A percentile compares a stretch with the other conserved stretches of the same genome.
Evolutionary conservation across 345 rosid species (phyloP).

Genomic region (Pelargonium nanum): DNA sequence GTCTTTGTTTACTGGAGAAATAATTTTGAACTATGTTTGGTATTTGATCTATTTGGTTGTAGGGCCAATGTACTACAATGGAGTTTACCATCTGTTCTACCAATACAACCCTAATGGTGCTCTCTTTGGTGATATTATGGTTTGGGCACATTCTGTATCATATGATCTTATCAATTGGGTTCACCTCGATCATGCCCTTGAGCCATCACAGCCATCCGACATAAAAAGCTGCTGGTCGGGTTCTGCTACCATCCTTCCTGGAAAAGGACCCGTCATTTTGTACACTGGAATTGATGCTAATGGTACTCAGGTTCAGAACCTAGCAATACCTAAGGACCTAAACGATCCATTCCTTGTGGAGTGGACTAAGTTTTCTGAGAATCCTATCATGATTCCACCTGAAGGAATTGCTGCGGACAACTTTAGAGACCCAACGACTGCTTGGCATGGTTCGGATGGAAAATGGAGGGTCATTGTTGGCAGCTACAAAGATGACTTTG

Average conservation of each 20-base stretch:
- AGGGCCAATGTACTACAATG: constrained; percentile 76
- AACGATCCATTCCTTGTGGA: constrained; percentile 53
- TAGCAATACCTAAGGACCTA: constrained; percentile 45
- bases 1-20: constrained; percentile 1
- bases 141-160: constrained; percentile 69
- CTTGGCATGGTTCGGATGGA: constrained; percentile 52
- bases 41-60: constrained; percentile 9
- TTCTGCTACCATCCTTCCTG: constrained; percentile 50
- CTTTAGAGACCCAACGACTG: constrained; percentile 81
- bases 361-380: constrained; percentile 51
- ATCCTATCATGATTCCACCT: constrained; percentile 45
- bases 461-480: constrained; percentile 55
- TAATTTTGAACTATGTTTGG: not conserved
- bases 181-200: constrained; percentile 42
- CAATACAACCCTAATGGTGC: constrained; percentile 55
- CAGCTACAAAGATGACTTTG: constrained; percentile 29
- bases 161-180: constrained; percentile 62
- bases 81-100: constrained; percentile 56
- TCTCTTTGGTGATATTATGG: constrained; percentile 27
- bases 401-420: constrained; percentile 40
- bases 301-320: constrained; percentile 32
- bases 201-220: constrained; percentile 47
- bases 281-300: constrained; percentile 48
- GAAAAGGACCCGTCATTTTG: constrained; percentile 41
- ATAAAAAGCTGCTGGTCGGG: constrained; percentile 65